phyloP scores from a whole-genome alignment of 352 stramenopile genomes.

The Halophytophthora batemanensis region DNA sequence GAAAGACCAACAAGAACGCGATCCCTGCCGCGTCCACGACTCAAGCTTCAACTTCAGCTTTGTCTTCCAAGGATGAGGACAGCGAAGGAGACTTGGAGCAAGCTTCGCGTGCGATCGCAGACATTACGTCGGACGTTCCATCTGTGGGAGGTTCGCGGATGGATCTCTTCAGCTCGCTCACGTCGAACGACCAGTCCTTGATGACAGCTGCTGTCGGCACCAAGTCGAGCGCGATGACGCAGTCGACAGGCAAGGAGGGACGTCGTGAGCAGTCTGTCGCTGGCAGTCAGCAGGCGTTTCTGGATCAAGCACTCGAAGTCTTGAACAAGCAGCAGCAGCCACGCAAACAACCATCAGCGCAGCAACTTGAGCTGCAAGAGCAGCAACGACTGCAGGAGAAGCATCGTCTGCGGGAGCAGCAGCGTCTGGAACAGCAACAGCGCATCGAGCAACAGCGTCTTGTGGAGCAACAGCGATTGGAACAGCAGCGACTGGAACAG shows the following conservation, averaged over 20 bases:
- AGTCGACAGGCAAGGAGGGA: too few relatives aligned
- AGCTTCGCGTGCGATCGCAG: constrained; percentile 34
- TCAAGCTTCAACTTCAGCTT: too few relatives aligned
- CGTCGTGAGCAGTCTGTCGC: too few relatives aligned
- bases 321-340: constrained; percentile 36
- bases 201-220: not conserved
- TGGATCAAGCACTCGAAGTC: constrained; percentile 44
- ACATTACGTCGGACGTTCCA: constrained; percentile 32
- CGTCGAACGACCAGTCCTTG: constrained; percentile 9
- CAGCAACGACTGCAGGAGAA: constrained; percentile 14
- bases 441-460: constrained; percentile 33
- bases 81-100: constrained; percentile 32
- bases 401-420: constrained; percentile 29
- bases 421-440: constrained; percentile 13
- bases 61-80: constrained; percentile 22
- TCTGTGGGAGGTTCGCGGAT: constrained; percentile 12
- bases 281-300: constrained; percentile 26
- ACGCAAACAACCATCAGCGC: constrained; percentile 5
- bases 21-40: too few relatives aligned
- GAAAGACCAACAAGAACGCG: too few relatives aligned
- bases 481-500: constrained; percentile 18
- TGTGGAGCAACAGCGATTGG: constrained; percentile 7
- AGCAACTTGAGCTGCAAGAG: constrained; percentile 12
- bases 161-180: constrained; percentile 18
- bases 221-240: too few relatives aligned